phyloP scores from a whole-genome alignment of 768 basidiomycete species.

The Pleurotus ostreatus region DNA sequence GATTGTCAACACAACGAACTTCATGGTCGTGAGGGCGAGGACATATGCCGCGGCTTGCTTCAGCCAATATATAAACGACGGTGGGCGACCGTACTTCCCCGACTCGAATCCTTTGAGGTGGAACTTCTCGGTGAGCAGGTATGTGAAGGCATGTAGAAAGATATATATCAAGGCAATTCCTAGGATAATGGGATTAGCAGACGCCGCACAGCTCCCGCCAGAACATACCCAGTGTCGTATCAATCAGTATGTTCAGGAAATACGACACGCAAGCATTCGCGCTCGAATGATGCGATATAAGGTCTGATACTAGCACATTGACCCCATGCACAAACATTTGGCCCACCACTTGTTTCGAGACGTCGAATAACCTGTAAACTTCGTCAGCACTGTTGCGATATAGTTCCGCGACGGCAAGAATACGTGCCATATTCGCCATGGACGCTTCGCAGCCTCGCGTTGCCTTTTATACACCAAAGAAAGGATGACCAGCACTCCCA shows the following conservation, averaged over 20 bases:
- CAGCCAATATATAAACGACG: slow-evolving; percentile 65
- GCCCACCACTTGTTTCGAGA: slow-evolving; percentile 87
- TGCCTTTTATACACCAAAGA: slow-evolving; percentile 88
- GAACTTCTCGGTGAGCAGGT: slow-evolving; percentile 59
- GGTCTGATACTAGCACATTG: slow-evolving; percentile 76
- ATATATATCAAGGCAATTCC: slow-evolving; percentile 84
- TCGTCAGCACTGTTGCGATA: slow-evolving; percentile 1
- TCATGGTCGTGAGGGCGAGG: slow-evolving; percentile 79
- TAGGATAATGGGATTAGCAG: slow-evolving; percentile 23
- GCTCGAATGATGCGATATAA: slow-evolving; percentile 64
- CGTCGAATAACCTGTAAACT: slow-evolving; percentile 75
- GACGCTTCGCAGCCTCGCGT: slow-evolving; percentile 77
- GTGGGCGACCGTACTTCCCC: slow-evolving; percentile 87
- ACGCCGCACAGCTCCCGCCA: not conserved
- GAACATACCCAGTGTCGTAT: slow-evolving; percentile 81
- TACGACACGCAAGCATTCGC: slow-evolving; percentile 90
- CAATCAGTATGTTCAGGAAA: slow-evolving; percentile 89
- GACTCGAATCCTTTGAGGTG: slow-evolving; percentile 75
- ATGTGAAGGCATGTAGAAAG: slow-evolving; percentile 59
- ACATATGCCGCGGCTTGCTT: slow-evolving; percentile 84
- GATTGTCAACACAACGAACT: slow-evolving; percentile 78
- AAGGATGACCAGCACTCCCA: slow-evolving; percentile 89
- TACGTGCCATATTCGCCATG: slow-evolving; percentile 88
- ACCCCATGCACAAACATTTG: slow-evolving; percentile 77
- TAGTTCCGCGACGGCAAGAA: slow-evolving; percentile 3